Base-by-base conservation (phyloP, 257 asterid genomes). In the Solanum bukasovii region DNA sequence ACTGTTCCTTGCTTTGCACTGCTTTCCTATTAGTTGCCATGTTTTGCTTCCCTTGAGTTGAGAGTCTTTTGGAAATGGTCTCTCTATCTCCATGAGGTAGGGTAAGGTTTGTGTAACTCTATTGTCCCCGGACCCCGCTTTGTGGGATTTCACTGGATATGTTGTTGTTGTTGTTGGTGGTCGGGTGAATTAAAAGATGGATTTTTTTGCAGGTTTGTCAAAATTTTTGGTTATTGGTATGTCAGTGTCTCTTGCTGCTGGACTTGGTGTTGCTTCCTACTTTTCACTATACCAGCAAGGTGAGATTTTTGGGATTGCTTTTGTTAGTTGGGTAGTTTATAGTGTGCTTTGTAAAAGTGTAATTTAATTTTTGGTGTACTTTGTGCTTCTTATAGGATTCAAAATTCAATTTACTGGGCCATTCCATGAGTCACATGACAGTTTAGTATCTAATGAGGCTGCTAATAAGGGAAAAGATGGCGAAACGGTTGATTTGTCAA, bases 181-280 rank as follows among this genome's bases (percentile, higher is more conserved):
- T 46, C 11, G 42, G 20, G 33, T 27, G 37, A 1, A 72, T 84
- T 87, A 29, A 73, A 87, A 88, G 83, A 71, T 90, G 59, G 73
- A 78, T 56, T 56, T 83, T 89, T 84, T 42, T 74, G 77, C 88
- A 95, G 98, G 95, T 87, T 87, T 89, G 91, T 87, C 90, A 78
- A 87, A 90, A 90, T 87, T 94, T 90, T 84, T 93, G 89, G 88
- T 92, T 35, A 65, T 94, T 89, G 95, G 97, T 63, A 38, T 88
- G 87, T 98, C 94, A 87, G 94, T 94, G 78, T 94, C 97, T 23
- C 88, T 91, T 88, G 92, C 91, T 83, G 95, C 91, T 61, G 88
- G 92, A 87, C 90, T 95, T 88, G 98, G 96, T 46, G 90, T 93
- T 56, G 40, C 95, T 86, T 93, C 94, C 44, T 93, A 88, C 86